Conservation (phyloP, 2,329 filamentous ascomycete species). For the Annulohypoxylon truncatum region DNA sequence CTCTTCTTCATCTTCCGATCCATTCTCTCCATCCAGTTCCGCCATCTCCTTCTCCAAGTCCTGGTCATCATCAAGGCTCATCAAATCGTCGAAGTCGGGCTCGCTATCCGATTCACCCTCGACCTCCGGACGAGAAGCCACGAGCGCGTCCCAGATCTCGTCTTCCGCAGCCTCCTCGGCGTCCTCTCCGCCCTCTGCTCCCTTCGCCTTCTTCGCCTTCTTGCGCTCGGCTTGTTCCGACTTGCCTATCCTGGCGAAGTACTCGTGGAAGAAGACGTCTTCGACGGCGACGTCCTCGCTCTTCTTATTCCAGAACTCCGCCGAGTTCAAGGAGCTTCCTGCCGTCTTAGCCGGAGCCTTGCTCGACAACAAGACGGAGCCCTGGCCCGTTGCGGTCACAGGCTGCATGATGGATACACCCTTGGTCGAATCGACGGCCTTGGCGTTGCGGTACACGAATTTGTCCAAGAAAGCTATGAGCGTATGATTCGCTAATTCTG, state of each 20-base stretch:
- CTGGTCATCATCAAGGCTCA: slow-evolving; percentile 60
- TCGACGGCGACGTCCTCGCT: slow-evolving; percentile 88
- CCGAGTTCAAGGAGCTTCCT: slow-evolving; percentile 75
- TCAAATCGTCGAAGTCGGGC: slow-evolving; percentile 58
- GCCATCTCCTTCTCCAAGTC: slow-evolving; percentile 60
- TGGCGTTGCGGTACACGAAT: slow-evolving; percentile 97
- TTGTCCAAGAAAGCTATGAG: slow-evolving; percentile 96
- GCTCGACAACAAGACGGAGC: slow-evolving; percentile 67
- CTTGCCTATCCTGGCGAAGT: slow-evolving; percentile 84
- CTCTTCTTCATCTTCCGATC: slow-evolving; percentile 55
- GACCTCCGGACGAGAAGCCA: slow-evolving; percentile 81
- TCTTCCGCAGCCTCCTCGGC: slow-evolving; percentile 74
- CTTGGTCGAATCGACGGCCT: slow-evolving; percentile 73
- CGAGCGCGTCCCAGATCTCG: slow-evolving; percentile 92
- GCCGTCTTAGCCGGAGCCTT: slow-evolving; percentile 56
- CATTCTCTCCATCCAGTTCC: slow-evolving; percentile 55
- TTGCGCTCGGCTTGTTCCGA: slow-evolving; percentile 66
- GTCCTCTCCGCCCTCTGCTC: slow-evolving; percentile 50
- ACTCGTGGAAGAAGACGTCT: slow-evolving; percentile 98
- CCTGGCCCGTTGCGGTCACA: slow-evolving; percentile 66
- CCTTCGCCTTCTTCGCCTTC: slow-evolving; percentile 61
- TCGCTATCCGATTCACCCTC: slow-evolving; percentile 70
- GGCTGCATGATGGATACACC: slow-evolving; percentile 98
- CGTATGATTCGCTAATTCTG: slow-evolving; percentile 89
- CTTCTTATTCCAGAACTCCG: slow-evolving; percentile 92